Conservation (phyloP, 495 filamentous ascomycete species). For the Hypoxylon trugodes region DNA sequence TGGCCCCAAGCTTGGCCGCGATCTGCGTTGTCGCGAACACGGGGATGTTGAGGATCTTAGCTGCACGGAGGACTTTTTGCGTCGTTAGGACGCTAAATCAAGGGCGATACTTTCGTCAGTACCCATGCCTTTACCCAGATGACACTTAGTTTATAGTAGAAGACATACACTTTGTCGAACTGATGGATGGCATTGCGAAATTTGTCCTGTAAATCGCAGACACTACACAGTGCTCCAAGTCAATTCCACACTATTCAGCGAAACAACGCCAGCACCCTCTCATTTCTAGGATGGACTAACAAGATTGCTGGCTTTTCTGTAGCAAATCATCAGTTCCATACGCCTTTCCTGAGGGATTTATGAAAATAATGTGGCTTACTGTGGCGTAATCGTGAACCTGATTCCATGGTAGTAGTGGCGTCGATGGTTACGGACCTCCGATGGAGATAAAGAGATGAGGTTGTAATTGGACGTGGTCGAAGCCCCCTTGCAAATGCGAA, state of each 20-base stretch:
- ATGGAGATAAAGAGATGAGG: constrained; percentile 6
- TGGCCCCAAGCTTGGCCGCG: constrained; percentile 75
- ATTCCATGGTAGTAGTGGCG: constrained; percentile 42
- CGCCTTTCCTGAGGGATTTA: neutral
- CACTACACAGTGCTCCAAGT: constrained; percentile 55
- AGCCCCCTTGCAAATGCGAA: constrained; percentile 7
- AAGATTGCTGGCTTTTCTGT: constrained; percentile 76
- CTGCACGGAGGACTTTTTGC: constrained; percentile 62
- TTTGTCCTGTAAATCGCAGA: constrained; percentile 96
- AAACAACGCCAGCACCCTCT: neutral
- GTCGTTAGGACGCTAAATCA: constrained; percentile 58
- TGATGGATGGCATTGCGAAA: constrained; percentile 84
- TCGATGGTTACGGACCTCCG: constrained; percentile 12
- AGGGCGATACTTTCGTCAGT: neutral
- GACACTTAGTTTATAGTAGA: too few species aligned
- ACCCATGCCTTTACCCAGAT: too few species aligned
- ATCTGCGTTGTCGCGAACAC: constrained; percentile 87
- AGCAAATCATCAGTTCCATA: constrained; percentile 25
- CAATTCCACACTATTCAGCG: neutral
- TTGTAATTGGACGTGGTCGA: constrained; percentile 9
- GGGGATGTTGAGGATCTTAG: constrained; percentile 74
- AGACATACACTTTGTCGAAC: constrained; percentile 80
- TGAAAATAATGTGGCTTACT: constrained; percentile 42
- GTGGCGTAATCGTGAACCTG: constrained; percentile 46
- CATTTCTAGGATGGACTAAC: constrained; percentile 54